Percentiles rank a stretch among this genome's conserved stretches.
These are phyloP conservation scores for Hanseniaspora occidentalis DNA, from an alignment of 805 yeast genomes.

Conservation along the genomic window DNA sequence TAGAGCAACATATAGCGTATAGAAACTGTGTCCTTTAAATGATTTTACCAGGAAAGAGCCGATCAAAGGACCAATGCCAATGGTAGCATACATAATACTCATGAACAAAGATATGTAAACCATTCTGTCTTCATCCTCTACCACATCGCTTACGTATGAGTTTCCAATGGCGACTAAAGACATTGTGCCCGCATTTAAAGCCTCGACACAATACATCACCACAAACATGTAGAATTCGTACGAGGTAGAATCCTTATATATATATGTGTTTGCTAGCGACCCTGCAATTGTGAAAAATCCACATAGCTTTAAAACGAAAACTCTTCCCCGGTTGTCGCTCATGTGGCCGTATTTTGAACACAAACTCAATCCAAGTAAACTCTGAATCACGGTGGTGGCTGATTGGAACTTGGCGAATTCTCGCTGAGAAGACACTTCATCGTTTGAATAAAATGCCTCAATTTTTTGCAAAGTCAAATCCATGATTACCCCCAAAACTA, in stretches of 20 bases:
- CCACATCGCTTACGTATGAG: slow-evolving; percentile 14
- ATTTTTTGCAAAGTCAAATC: slow-evolving; percentile 5
- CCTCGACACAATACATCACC: slow-evolving; percentile 8
- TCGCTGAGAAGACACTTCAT: slow-evolving; percentile 4
- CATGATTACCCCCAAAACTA: slow-evolving; percentile 5
- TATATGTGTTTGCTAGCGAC: slow-evolving; percentile 13
- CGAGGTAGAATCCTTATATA: slow-evolving; percentile 2
- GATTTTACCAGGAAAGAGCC: slow-evolving; percentile 13
- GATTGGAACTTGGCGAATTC: slow-evolving; percentile 11
- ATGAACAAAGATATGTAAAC: slow-evolving; percentile 12
- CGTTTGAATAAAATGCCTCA: background rate
- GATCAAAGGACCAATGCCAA: slow-evolving; percentile 15
- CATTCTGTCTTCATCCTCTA: slow-evolving; percentile 9
- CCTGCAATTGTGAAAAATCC: slow-evolving; percentile 20
- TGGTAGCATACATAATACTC: slow-evolving; percentile 13
- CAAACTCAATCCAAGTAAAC: slow-evolving; percentile 12
- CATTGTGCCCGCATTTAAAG: slow-evolving; percentile 15
- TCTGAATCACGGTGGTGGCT: slow-evolving; percentile 10
- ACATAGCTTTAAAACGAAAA: slow-evolving; percentile 11
- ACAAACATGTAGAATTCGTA: slow-evolving; percentile 9
- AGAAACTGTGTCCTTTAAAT: slow-evolving; percentile 2
- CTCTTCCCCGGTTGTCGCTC: slow-evolving; percentile 15
- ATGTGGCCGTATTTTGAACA: slow-evolving; percentile 16
- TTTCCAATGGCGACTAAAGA: slow-evolving; percentile 16
- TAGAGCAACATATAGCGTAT: slow-evolving; percentile 4